Evolutionary conservation across 75 land plant species (phyloP), one percentile per base, ranked within the genome.

Genomic region (Picea glauca): DNA sequence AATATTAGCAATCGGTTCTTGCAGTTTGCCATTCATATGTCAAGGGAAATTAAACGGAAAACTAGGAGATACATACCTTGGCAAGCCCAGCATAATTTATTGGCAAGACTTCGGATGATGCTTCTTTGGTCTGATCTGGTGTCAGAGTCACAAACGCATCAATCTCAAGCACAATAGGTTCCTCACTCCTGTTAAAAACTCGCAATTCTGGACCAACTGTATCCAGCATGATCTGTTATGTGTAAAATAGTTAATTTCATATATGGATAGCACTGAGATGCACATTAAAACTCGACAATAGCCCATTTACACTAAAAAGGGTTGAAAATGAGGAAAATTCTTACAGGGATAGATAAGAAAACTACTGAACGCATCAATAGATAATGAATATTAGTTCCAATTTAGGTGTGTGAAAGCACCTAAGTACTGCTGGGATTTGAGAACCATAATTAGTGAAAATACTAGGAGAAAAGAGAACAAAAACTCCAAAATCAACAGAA

Each of bases 151-250:
- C 96, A 54, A 74, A 72, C 0, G 84, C 81, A 79, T 90, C 90
- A 38, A 80, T 90, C 62, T 87, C 78, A 40, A 96, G 88, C 11
- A 92, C 91, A 75, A 96, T 93, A 1, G 90, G 65, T 2, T 74
- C 64, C 78, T 86, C 88, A 26, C 74, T 83, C 75, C 85, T 86
- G 67, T 93, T 96, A 21, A 93, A 60, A 46, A 96, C 91, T 76
- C 83, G 91, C 74, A 96, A 79, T 82, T 96, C 98, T 11, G 98
- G 94, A 54, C 98, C 98, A 50, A 78, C 82, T 18, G 93, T 96
- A 76, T 96, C 98, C 13, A 96, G 81, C 98, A 96, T 96, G 58
- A 96, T 85, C 94, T 93, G 88, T 35, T 38, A 38, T 14, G 17
- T 38, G 46, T 20, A 67, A 17, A 33, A 67, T 38, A 35, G 9